Evolutionary conservation across 805 yeast species (phyloP).

Genomic region (Candida pseudoglaebosa): DNA sequence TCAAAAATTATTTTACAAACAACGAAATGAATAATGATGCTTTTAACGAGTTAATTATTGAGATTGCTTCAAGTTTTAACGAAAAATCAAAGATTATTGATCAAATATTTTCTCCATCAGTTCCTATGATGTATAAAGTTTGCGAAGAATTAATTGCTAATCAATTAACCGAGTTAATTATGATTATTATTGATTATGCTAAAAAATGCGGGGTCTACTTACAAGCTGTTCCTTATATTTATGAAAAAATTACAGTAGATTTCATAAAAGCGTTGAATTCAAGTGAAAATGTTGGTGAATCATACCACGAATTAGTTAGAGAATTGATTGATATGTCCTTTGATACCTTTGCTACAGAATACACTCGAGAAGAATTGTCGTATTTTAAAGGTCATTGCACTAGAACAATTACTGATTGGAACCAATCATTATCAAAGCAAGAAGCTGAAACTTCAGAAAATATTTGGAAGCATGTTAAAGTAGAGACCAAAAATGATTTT

Average conservation of each 20-base stretch:
- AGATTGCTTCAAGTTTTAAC: slow-evolving; percentile 34
- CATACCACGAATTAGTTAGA: slow-evolving; percentile 25
- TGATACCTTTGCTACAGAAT: slow-evolving; percentile 39
- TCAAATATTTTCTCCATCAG: slow-evolving; percentile 38
- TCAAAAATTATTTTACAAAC: slow-evolving; percentile 18
- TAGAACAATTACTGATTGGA: slow-evolving; percentile 30
- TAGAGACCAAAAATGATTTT: slow-evolving; percentile 52
- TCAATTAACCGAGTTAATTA: slow-evolving; percentile 32
- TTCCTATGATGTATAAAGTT: slow-evolving; percentile 46
- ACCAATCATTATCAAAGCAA: slow-evolving; percentile 30
- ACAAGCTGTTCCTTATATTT: slow-evolving; percentile 36
- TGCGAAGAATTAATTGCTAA: slow-evolving; percentile 44
- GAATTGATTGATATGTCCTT: slow-evolving; percentile 40
- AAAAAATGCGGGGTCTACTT: slow-evolving; percentile 28
- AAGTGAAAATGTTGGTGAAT: slow-evolving; percentile 35
- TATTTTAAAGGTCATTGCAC: slow-evolving; percentile 23
- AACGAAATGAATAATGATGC: slow-evolving; percentile 11
- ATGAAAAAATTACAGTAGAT: slow-evolving; percentile 21
- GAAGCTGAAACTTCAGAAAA: slow-evolving; percentile 47
- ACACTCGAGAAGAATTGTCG: slow-evolving; percentile 32
- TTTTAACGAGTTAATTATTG: slow-evolving; percentile 21
- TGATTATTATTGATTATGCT: slow-evolving; percentile 24
- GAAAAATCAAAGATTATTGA: slow-evolving; percentile 37
- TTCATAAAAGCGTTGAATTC: slow-evolving; percentile 24
- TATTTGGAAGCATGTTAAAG: slow-evolving; percentile 48